phyloP scores from a whole-genome alignment of 768 basidiomycete genomes.

The Gelatoporia subvermispora region DNA sequence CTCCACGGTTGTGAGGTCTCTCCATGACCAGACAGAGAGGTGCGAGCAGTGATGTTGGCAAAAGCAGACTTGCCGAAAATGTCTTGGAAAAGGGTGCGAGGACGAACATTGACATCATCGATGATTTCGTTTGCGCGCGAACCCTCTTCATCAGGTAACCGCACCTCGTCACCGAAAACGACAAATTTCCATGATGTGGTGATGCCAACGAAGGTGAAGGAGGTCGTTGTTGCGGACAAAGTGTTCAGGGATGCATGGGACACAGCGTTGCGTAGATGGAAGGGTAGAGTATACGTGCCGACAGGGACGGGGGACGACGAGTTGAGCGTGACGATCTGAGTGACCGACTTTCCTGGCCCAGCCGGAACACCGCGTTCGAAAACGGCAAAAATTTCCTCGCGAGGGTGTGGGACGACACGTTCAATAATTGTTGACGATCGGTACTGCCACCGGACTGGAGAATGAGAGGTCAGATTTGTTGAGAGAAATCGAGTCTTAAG shows the following conservation, averaged over 20 bases:
- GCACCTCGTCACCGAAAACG: conserved; percentile 58
- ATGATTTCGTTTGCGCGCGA: conserved; percentile 34
- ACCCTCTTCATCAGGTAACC: conserved; percentile 37
- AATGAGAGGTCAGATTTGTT: conserved; percentile 3
- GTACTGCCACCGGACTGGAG: conserved; percentile 58
- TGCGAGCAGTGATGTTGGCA: conserved; percentile 20
- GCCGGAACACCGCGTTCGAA: conserved; percentile 34
- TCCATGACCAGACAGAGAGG: conserved; percentile 17
- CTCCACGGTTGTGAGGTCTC: conserved; percentile 27
- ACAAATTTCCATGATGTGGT: conserved; percentile 62
- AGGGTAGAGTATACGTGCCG: conserved; percentile 49
- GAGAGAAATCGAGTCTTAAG: background rate
- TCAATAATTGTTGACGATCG: conserved; percentile 33
- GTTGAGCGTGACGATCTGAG: conserved; percentile 45
- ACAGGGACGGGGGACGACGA: conserved; percentile 40
- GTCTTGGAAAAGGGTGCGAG: conserved; percentile 77
- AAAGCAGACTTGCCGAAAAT: conserved; percentile 84
- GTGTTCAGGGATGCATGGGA: conserved; percentile 32
- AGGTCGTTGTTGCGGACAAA: conserved; percentile 21
- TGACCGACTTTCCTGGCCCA: conserved; percentile 11
- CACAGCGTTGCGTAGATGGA: conserved; percentile 48
- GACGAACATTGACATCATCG: conserved; percentile 20
- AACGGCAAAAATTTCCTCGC: conserved; percentile 54
- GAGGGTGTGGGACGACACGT: conserved; percentile 50
- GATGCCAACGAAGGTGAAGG: conserved; percentile 64